Conservation (phyloP, 1,284 basidiomycete genomes). For the Porodaedalea pini region DNA sequence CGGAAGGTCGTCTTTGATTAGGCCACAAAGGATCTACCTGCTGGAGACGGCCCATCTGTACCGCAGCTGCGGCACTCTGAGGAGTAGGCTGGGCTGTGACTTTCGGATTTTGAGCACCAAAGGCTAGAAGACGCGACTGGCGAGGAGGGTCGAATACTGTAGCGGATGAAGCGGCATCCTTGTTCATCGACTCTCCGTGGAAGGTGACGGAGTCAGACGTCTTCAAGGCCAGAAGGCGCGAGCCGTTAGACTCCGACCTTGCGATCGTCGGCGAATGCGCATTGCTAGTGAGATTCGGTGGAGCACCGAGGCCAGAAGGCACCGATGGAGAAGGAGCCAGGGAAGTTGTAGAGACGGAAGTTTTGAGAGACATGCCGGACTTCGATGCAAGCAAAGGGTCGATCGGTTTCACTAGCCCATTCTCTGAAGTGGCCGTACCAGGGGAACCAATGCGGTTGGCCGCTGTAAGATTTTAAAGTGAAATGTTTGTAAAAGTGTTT, state of each 20-base stretch:
- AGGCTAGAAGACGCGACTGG: slow-evolving; percentile 69
- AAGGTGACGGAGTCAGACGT: slow-evolving; percentile 28
- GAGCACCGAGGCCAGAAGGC: neutral
- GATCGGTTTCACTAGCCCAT: neutral
- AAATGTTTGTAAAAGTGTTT: neutral
- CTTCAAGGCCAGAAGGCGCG: slow-evolving; percentile 27
- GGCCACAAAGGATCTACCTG: slow-evolving; percentile 15
- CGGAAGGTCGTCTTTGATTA: slow-evolving; percentile 11
- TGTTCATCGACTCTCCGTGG: slow-evolving; percentile 5
- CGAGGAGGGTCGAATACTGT: slow-evolving; percentile 57
- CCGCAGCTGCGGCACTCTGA: slow-evolving; percentile 7
- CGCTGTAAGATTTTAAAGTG: neutral
- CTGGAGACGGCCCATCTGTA: slow-evolving; percentile 13
- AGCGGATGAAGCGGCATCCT: slow-evolving; percentile 22
- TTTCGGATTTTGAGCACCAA: slow-evolving; percentile 40
- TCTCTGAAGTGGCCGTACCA: neutral
- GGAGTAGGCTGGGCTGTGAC: slow-evolving; percentile 10
- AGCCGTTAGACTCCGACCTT: slow-evolving; percentile 26
- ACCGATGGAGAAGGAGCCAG: neutral
- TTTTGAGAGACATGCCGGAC: slow-evolving; percentile 6
- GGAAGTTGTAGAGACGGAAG: neutral
- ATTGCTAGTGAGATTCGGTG: slow-evolving; percentile 8
- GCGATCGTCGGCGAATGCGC: neutral
- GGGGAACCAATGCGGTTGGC: neutral
- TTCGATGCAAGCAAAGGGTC: slow-evolving; percentile 9